phyloP scores from a whole-genome alignment of 768 basidiomycete species.

The Podaxis sp. region DNA sequence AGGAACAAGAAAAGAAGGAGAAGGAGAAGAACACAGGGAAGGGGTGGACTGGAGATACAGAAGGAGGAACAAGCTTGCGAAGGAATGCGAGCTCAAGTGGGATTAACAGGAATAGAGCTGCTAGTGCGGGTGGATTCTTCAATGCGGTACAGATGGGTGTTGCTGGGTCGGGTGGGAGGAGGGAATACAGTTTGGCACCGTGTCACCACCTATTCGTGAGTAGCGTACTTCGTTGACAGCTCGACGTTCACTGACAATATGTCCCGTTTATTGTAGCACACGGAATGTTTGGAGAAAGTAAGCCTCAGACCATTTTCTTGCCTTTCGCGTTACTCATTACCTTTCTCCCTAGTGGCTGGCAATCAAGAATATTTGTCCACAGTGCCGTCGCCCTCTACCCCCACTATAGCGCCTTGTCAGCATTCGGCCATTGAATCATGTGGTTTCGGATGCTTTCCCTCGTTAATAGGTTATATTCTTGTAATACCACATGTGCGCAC shows the following conservation, averaged over 20 bases:
- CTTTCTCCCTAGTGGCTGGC: conserved; percentile 54
- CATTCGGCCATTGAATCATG: background rate
- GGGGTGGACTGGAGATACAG: background rate
- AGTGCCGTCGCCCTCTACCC: conserved; percentile 80
- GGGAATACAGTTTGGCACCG: conserved; percentile 81
- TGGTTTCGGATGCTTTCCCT: background rate
- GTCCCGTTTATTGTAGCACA: conserved; percentile 48
- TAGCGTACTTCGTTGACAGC: conserved; percentile 13
- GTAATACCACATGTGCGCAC: background rate
- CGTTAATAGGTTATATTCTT: background rate
- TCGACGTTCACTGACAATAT: background rate
- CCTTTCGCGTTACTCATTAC: conserved; percentile 11
- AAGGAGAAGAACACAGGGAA: conserved; percentile 19
- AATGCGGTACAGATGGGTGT: conserved; percentile 42
- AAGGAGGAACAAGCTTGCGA: conserved; percentile 15
- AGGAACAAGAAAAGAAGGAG: conserved; percentile 31
- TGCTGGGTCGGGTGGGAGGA: conserved; percentile 42
- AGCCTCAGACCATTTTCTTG: conserved; percentile 16
- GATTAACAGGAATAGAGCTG: conserved; percentile 10
- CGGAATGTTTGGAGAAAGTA: conserved; percentile 79
- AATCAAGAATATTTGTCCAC: conserved; percentile 91
- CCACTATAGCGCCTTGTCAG: conserved; percentile 47
- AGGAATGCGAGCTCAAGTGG: conserved; percentile 8
- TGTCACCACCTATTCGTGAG: conserved; percentile 87
- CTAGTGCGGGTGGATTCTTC: conserved; percentile 28